These are phyloP conservation scores for Suhomyces sp. DNA, from an alignment of 805 yeast species.

Conservation along the genomic window DNA sequence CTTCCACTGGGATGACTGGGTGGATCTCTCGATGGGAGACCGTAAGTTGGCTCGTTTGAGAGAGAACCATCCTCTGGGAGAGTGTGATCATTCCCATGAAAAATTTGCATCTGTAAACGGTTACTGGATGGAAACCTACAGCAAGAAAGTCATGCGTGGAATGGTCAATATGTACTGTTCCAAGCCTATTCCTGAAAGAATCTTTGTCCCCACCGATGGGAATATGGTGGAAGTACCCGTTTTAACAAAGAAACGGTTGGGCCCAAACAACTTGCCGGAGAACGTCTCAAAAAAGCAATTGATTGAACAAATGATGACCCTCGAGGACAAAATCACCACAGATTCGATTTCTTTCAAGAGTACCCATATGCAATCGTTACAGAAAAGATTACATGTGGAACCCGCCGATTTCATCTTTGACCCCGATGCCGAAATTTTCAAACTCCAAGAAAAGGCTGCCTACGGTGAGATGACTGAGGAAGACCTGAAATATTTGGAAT, in stretches of 20 bases:
- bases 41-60: slow-evolving; percentile 18
- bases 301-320: slow-evolving; percentile 9
- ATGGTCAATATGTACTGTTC: slow-evolving; percentile 35
- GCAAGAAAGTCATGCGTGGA: slow-evolving; percentile 32
- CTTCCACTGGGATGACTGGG: slow-evolving; percentile 45
- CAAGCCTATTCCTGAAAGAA: slow-evolving; percentile 26
- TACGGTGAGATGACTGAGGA: slow-evolving; percentile 13
- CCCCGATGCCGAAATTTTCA: slow-evolving; percentile 26
- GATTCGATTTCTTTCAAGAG: slow-evolving; percentile 3
- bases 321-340: neutral
- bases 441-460: slow-evolving; percentile 19
- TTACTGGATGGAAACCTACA: slow-evolving; percentile 33
- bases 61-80: slow-evolving; percentile 17
- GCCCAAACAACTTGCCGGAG: slow-evolving; percentile 5
- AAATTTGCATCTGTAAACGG: slow-evolving; percentile 30
- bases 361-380: slow-evolving; percentile 9
- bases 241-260: slow-evolving; percentile 23
- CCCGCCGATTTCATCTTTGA: slow-evolving; percentile 31
- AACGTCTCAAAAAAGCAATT: slow-evolving; percentile 5
- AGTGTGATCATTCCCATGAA: slow-evolving; percentile 21
- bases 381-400: slow-evolving; percentile 15
- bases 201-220: slow-evolving; percentile 25
- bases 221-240: slow-evolving; percentile 30
- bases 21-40: slow-evolving; percentile 28
- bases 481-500: slow-evolving; percentile 27